Evolutionary conservation across 208 protist genomes (phyloP), one percentile per base, ranked within the genome.

Genomic region (Naegleria fowleri): DNA sequence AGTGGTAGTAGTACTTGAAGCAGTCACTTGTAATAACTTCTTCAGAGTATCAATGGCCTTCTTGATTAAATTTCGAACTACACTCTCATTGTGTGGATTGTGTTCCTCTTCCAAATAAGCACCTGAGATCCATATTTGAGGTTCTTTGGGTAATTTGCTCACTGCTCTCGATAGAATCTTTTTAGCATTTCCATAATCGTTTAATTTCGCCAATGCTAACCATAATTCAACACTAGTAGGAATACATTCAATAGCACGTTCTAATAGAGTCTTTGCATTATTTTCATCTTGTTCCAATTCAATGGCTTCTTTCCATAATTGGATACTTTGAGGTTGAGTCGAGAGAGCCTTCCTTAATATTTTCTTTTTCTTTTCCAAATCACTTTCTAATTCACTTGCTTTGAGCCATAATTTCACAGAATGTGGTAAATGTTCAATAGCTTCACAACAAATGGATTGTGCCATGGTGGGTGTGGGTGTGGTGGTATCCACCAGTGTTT

Each of bases 61-160:
- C 40, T 58, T 40, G 38, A 93, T 90, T 2, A 96, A 58, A 5
- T 83, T 89, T 86, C 92, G 43, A 9, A 95, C 87, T 58, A 59
- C 90, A 29, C 22, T 79, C 19, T 11, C 22, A n/a, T 15, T 9
- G 40, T 84, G 36, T 5, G 7, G 9, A 16, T 87, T 25, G 40
- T 95, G 92, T 0, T 95, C 94, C 90, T 98, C 97, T 90, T 98
- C 96, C 0, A 98, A 95, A 92, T 97, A 92, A 33, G 96, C 96
- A 2, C 97, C 97, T 0, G 95, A 93, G 84, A 98, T 97, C 97
- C 97, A 98, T 91, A 98, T 98, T 19, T 91, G 89, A 4, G 94
- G 92, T 51, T 97, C 95, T 4, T 94, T 95, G 15, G 96, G 96
- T 39, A 97, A 92, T 36, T 90, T 92, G 91, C 95, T 91, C 48